Base-by-base conservation (phyloP, 345 rosid species). In the Sapria himalayana region DNA sequence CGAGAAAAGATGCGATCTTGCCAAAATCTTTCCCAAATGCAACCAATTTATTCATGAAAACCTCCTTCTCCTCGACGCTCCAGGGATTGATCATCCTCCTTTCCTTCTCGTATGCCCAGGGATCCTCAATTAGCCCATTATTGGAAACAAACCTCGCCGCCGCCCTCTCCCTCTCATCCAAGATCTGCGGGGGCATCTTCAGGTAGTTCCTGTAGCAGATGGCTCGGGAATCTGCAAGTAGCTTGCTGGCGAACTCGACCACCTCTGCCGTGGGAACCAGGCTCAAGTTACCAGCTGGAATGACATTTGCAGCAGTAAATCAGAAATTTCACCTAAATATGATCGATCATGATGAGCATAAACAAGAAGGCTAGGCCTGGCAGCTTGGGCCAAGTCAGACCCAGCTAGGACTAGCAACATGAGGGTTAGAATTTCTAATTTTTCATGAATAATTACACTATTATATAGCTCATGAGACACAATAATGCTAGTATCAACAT, bases 121-220 rank as follows among this genome's bases (percentile, higher is more conserved):
- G 95, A 62, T 91, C 95, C 60, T 84, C 99, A 61, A 84, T 64
- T 48, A 91, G 54, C 17, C 89, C 95, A 57, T 84, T 91, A 51
- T 47, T 52, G 37, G 81, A 74, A 46, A 74, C 48, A 60, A 91
- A 91, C 52, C 69, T 71, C 4, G 80, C 76, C 29, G 5, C 51
- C 46, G 22, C 43, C 66, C 62, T 77, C 61, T 91, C 93, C 41
- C 60, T 75, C 45, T 69, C 65, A 56, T 80, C 99, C 76, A 84
- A 63, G 49, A 91, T 69, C 57, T 79, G 51, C 6, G 81, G 64
- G 31, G 99, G 99, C 99, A 91, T 91, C 51, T 62, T 74, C 61
- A 91, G 57, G 51, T 33, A 50, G 45, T 68, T 68, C 73, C 95
- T 73, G 48, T 45, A 55, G 37, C 33, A 60, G 78, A 63, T 72